phyloP scores from a whole-genome alignment of 176 grass and related monocot species.

The Triticum aestivum region DNA sequence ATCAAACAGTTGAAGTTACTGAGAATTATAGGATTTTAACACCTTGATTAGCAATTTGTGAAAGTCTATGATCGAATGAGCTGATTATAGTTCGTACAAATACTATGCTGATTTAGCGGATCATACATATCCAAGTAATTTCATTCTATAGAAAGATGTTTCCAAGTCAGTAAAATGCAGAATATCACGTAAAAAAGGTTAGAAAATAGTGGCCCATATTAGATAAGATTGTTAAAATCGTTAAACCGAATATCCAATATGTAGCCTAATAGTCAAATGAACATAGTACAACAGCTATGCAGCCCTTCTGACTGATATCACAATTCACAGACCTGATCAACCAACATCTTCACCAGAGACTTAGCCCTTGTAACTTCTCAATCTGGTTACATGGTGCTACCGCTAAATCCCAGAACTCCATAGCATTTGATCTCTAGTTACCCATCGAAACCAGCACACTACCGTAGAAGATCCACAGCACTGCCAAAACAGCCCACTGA shows the following conservation, averaged over 20 bases:
- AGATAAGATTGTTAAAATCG: not conserved
- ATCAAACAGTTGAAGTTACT: not conserved
- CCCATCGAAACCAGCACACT: not conserved
- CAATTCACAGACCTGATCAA: not conserved
- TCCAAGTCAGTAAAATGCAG: not conserved
- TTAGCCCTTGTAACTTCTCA: not conserved
- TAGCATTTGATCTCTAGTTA: conserved; percentile 1
- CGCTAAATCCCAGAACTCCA: not conserved
- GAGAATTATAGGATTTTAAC: not conserved
- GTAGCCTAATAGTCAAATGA: not conserved
- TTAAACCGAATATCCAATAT: not conserved
- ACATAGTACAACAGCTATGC: not conserved
- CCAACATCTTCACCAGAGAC: not conserved
- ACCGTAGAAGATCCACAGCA: not conserved
- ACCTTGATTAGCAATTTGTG: not conserved
- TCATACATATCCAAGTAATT: not conserved
- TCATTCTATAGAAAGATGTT: not conserved
- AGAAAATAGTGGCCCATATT: not conserved
- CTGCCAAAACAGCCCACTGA: not conserved
- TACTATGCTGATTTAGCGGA: not conserved
- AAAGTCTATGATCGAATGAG: not conserved
- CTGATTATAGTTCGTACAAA: not conserved
- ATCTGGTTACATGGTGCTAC: not conserved
- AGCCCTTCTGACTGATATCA: not conserved
- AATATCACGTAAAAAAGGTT: not conserved